Conservation (phyloP, 768 basidiomycete genomes). For the Agaricus sinodeliciosus region DNA sequence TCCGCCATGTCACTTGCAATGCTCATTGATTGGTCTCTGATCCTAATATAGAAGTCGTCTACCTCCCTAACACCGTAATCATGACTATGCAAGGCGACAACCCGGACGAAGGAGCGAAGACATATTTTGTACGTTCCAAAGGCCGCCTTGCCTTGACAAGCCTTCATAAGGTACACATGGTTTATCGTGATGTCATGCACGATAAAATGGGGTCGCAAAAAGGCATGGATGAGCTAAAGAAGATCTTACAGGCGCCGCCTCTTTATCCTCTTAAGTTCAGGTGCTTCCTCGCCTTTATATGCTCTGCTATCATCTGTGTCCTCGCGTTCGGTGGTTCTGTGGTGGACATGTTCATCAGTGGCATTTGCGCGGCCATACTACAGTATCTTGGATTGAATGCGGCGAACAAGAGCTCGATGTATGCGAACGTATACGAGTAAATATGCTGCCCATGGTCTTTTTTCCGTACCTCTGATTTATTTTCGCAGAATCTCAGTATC, state of each 20-base stretch:
- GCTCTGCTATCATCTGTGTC: constrained; percentile 76
- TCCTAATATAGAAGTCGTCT: constrained; percentile 60
- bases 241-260: constrained; percentile 55
- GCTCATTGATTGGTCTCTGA: not conserved
- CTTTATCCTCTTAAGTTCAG: constrained; percentile 63
- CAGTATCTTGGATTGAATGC: constrained; percentile 79
- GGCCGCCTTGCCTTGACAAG: constrained; percentile 78
- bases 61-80: constrained; percentile 73
- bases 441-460: constrained; percentile 20
- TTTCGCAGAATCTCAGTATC: constrained; percentile 68
- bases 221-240: constrained; percentile 62
- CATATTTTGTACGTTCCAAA: constrained; percentile 79
- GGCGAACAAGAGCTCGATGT: constrained; percentile 81
- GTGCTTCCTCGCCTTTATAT: constrained; percentile 70
- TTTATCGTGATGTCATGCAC: constrained; percentile 84
- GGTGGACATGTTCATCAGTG: constrained; percentile 80
- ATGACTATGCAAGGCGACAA: constrained; percentile 77
- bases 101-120: constrained; percentile 55
- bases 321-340: constrained; percentile 77
- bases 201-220: constrained; percentile 71
- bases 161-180: constrained; percentile 72
- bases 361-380: constrained; percentile 57
- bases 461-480: not conserved
- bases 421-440: constrained; percentile 95
- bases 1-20: constrained; percentile 14